phyloP scores from a whole-genome alignment of 768 basidiomycete species.

The Phaeotremella fagi region DNA sequence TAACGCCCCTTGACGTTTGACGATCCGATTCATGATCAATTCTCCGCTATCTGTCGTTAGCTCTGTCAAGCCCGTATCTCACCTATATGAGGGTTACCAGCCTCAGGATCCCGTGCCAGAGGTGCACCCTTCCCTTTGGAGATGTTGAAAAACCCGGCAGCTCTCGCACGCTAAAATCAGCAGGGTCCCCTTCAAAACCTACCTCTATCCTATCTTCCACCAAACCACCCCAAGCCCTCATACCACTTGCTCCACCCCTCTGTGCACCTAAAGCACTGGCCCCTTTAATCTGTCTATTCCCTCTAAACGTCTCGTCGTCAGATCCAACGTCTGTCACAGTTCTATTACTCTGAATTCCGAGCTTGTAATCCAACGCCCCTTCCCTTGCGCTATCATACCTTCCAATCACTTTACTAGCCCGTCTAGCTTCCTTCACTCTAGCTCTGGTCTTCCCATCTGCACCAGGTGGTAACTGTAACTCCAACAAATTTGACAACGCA shows the following conservation, averaged over 20 bases:
- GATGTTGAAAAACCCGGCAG: constrained; percentile 64
- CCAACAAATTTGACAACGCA: constrained; percentile 30
- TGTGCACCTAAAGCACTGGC: constrained; percentile 39
- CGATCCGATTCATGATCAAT: constrained; percentile 75
- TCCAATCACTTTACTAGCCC: constrained; percentile 56
- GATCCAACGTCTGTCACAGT: neutral
- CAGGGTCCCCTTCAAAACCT: neutral
- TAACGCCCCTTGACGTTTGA: constrained; percentile 72
- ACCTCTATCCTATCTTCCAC: constrained; percentile 80
- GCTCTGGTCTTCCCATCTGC: constrained; percentile 43
- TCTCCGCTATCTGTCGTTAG: constrained; percentile 58
- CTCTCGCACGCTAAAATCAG: constrained; percentile 16
- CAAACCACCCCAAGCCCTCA: constrained; percentile 71
- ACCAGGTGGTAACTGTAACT: constrained; percentile 31
- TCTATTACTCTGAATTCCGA: constrained; percentile 52
- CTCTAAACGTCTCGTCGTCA: constrained; percentile 30
- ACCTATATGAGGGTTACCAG: constrained; percentile 61
- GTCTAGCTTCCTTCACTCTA: constrained; percentile 51
- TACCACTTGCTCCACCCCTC: constrained; percentile 53
- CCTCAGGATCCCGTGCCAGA: constrained; percentile 51
- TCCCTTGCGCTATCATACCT: constrained; percentile 64
- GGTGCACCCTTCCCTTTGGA: constrained; percentile 65
- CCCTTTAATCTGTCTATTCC: constrained; percentile 50
- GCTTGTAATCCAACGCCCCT: constrained; percentile 67
- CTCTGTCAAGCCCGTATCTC: constrained; percentile 1